Base-by-base conservation (phyloP, 2,329 filamentous ascomycete genomes). In the Phyllosticta paracitricarpa region DNA sequence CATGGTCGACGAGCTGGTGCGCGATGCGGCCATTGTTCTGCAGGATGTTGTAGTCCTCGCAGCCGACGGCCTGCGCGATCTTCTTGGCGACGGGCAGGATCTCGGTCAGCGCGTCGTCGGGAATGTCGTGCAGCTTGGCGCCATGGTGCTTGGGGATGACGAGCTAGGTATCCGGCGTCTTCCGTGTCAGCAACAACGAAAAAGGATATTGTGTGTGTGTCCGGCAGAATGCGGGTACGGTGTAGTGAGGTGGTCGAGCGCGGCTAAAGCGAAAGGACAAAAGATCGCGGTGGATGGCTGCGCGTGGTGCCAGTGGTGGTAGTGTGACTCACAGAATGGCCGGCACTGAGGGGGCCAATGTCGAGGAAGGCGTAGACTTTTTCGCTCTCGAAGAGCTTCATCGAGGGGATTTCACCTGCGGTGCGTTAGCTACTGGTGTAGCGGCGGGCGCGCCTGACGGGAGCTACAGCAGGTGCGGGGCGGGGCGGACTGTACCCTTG, bases 141-240 rank as follows among this genome's bases (percentile, higher is more conserved):
- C 93, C 94, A 77, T 99, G 94, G 77, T 85, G 83, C 78, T 99
- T 99, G 66, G 94, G 94, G 67, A 99, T 96, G 63, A 99, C 88
- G 71, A 99, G 91, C 93, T 96, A 63, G 63, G 61, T n/a, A n/a
- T 7, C 14, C 17, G 40, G 40, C 19, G 33, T 9, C 14, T n/a
- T 28, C 26, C 10, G 53, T 19, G 59, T 59, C 56, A 58, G 40
- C 25, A 9, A 48, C 26, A 12, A 35, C 35, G 14, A 51, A 51
- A 26, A 59, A 59, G 35, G n/a, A 54, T 22, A 26, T 28, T 56
- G 33, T 40, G 17, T 53, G 19, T 61, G 52, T n/a, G n/a, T 5
- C 24, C 28, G 58, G 62, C 48, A 56, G 59, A 65, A 64, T 55
- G 62, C 48, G 59, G 65, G 62, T 28, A 10, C 30, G 56, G 17